A percentile compares a stretch with the other conserved stretches of the same genome.
Conservation (phyloP, 2,329 filamentous ascomycete genomes). For the Blastomyces percursus region DNA sequence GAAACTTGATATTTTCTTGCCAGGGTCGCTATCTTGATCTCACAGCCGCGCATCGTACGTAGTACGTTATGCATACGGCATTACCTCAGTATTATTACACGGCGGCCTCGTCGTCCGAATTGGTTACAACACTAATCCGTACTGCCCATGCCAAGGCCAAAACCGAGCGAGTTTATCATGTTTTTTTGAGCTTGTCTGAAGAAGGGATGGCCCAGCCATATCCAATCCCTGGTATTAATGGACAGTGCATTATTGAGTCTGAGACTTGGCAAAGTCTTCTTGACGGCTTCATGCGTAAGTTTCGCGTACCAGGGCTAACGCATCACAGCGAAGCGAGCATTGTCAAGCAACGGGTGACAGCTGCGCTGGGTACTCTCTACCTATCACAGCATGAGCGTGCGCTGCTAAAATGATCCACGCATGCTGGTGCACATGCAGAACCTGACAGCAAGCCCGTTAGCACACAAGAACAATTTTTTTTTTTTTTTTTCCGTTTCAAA, state of each 20-base stretch:
- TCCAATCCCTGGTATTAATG: not conserved
- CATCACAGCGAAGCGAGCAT: not conserved
- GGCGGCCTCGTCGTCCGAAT: not conserved
- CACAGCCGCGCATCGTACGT: not conserved
- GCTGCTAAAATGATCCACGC: not conserved
- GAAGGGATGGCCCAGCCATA: not conserved
- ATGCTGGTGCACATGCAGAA: not conserved
- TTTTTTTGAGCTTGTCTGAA: no score
- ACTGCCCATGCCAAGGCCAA: not conserved
- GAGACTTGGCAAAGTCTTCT: not conserved
- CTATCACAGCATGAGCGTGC: not conserved
- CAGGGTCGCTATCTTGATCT: not conserved
- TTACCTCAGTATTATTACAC: not conserved
- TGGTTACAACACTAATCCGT: not conserved
- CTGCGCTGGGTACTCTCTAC: not conserved
- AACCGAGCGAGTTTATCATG: not conserved
- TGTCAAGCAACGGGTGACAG: not conserved
- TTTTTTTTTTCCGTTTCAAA: no score
- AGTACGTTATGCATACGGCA: not conserved
- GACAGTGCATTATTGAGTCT: not conserved
- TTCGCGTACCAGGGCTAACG: not conserved
- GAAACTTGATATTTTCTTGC: not conserved
- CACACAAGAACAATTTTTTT: not conserved
- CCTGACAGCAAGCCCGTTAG: not conserved
- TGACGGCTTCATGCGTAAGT: not conserved